Evolutionary conservation across 345 rosid genomes (phyloP), one percentile per base, ranked within the genome.

Genomic region (Odontarrhena argentea): DNA sequence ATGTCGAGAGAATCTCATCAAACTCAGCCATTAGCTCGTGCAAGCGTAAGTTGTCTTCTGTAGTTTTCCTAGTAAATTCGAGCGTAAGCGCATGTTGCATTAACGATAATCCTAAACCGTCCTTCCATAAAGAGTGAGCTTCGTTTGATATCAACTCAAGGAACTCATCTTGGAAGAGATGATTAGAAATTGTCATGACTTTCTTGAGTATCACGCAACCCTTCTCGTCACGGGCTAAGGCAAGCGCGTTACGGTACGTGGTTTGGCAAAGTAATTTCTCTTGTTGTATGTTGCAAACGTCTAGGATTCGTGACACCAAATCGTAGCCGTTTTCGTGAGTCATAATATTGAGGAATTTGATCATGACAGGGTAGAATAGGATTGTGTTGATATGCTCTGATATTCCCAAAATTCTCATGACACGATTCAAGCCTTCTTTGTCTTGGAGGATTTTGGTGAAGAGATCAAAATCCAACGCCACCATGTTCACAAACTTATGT

Each of bases 1-100:
- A 34, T 3, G 3, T 35, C 2, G n/a, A 9, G n/a, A 36, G 26
- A 35, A 55, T 14, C 26, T 35, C 28, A 14, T 55, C 60, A 35
- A 55, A 55, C 43, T 55, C 28, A 15, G 60, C 25, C 60, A 55
- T 55, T 55, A 55, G 43, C n/a, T 15, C 8, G 60, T 55, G 60
- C 43, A 35, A 55, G 3, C 60, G 26, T 7, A 12, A 14, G 7
- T 13, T 2, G 24, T 13, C 7, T 55, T 55, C 1, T 15, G n/a
- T 55, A 7, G 43, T 55, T 35, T 15, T 14, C 2, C 3, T 10
- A 8, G 59, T 54, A 13, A 8, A 54, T 2, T 54, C n/a, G 7
- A 54, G 42, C 0, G 37, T 37, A 37, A 55, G 45, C 28, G 37
- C 32, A 22, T 56, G 46, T 56, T 56, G 5, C 10, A 37, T 37